These are phyloP conservation scores for Naematelia aurantialba DNA, from an alignment of 768 basidiomycete species.

Conservation along the genomic window DNA sequence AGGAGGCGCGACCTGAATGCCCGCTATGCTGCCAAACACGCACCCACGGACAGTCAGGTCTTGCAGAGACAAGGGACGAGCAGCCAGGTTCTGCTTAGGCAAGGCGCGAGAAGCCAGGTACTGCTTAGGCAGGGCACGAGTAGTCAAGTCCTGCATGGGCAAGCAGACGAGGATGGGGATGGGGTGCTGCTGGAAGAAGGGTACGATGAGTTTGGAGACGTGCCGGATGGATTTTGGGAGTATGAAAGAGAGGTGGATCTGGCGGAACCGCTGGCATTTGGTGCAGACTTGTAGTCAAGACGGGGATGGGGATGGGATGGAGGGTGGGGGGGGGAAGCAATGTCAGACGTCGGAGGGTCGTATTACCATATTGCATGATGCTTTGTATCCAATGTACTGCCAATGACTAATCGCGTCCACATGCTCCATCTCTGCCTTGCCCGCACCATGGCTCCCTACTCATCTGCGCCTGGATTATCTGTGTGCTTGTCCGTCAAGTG, in stretches of 20 bases:
- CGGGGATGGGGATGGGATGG: not conserved
- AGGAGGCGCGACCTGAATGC: slow-evolving; percentile 11
- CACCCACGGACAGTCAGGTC: not conserved
- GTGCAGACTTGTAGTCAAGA: not conserved
- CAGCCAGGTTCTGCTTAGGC: too few relatives aligned
- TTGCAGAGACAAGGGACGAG: not conserved
- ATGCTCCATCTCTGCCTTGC: too few relatives aligned
- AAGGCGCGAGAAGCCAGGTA: too few relatives aligned
- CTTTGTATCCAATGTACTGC: too few relatives aligned
- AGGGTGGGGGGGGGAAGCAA: not conserved
- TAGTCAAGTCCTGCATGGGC: not conserved
- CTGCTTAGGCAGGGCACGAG: too few relatives aligned
- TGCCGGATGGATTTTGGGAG: slow-evolving; percentile 36
- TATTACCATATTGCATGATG: not conserved
- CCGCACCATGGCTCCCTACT: too few relatives aligned
- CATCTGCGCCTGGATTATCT: too few relatives aligned
- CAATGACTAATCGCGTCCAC: too few relatives aligned
- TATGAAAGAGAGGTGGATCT: not conserved
- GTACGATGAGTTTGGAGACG: slow-evolving; percentile 33
- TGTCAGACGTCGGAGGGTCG: not conserved
- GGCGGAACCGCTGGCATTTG: not conserved
- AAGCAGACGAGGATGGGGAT: slow-evolving; percentile 3
- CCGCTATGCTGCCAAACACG: not conserved
- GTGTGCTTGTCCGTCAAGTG: too few relatives aligned
- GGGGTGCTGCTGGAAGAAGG: slow-evolving; percentile 1